These are phyloP conservation scores for Botryosphaeria dothidea DNA, from an alignment of 2,329 filamentous ascomycete species.

Conservation along the genomic window DNA sequence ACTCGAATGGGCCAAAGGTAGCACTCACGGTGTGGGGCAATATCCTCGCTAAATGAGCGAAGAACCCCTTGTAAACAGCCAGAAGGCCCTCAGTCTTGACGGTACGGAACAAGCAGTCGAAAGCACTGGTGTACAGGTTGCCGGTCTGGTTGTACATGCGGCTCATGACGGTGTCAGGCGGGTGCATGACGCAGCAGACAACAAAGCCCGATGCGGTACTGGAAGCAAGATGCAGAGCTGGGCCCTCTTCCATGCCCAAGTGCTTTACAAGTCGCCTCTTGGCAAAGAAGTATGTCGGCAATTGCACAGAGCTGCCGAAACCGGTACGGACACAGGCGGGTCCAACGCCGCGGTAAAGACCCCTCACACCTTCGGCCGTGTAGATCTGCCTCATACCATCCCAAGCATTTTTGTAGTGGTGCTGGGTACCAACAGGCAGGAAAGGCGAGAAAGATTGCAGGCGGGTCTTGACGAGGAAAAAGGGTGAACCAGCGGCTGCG, in stretches of 20 bases:
- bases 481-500: constrained; percentile 89
- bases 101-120: constrained; percentile 90
- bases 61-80: constrained; percentile 96
- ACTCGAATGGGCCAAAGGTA: neutral
- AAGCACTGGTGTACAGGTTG: constrained; percentile 90
- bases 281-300: constrained; percentile 97
- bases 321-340: constrained; percentile 96
- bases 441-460: constrained; percentile 93
- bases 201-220: constrained; percentile 91
- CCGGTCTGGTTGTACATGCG: constrained; percentile 98
- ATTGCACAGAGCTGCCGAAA: constrained; percentile 91
- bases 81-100: constrained; percentile 86
- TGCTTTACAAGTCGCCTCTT: constrained; percentile 83
- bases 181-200: constrained; percentile 97
- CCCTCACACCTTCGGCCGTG: constrained; percentile 70
- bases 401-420: constrained; percentile 81
- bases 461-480: constrained; percentile 97
- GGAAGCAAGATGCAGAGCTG: constrained; percentile 82
- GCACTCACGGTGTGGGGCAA: constrained; percentile 77
- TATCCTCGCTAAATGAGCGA: constrained; percentile 91
- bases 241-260: constrained; percentile 86
- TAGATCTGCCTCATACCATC: constrained; percentile 85
- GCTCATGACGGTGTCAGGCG: constrained; percentile 98
- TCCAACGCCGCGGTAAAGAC: constrained; percentile 85
- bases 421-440: constrained; percentile 94